phyloP scores from a whole-genome alignment of 177 flowering plant species.

The Vitis hybrid region DNA sequence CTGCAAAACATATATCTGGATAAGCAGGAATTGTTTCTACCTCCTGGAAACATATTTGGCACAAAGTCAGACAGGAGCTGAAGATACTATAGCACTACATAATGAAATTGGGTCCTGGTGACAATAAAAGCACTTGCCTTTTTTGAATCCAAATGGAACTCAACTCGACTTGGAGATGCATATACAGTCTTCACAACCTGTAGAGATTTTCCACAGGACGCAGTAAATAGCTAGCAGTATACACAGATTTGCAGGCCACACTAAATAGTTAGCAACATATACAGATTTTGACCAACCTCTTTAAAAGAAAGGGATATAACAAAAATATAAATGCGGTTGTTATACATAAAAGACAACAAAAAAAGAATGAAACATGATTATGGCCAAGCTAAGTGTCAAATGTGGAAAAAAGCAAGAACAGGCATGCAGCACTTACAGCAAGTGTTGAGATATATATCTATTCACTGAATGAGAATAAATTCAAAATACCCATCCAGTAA shows the following conservation, averaged over 20 bases:
- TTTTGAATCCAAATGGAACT: constrained; percentile 89
- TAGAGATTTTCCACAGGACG: constrained; percentile 6
- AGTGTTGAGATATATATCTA: too few species aligned
- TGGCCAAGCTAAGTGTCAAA: too few species aligned
- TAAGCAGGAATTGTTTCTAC: constrained; percentile 91
- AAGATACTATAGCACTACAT: background rate
- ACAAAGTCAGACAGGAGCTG: constrained; percentile 15
- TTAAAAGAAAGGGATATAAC: too few species aligned
- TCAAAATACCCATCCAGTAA: too few species aligned
- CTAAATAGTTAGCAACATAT: too few species aligned
- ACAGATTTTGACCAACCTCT: too few species aligned
- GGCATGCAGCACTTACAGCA: too few species aligned
- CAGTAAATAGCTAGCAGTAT: background rate
- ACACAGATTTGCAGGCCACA: background rate
- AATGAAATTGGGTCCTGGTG: background rate
- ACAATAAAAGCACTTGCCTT: constrained; percentile 50
- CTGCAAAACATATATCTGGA: constrained; percentile 97
- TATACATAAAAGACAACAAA: too few species aligned
- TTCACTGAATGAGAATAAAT: too few species aligned
- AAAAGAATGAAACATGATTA: too few species aligned
- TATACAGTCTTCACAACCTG: constrained; percentile 97
- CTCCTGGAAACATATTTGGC: constrained; percentile 51
- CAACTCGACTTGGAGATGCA: constrained; percentile 97
- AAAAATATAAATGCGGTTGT: too few species aligned
- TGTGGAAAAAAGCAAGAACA: too few species aligned